Percentiles rank a stretch among this genome's conserved stretches.
Conservation (phyloP, 495 filamentous ascomycete genomes). For the Chaetomium cochliodes region DNA sequence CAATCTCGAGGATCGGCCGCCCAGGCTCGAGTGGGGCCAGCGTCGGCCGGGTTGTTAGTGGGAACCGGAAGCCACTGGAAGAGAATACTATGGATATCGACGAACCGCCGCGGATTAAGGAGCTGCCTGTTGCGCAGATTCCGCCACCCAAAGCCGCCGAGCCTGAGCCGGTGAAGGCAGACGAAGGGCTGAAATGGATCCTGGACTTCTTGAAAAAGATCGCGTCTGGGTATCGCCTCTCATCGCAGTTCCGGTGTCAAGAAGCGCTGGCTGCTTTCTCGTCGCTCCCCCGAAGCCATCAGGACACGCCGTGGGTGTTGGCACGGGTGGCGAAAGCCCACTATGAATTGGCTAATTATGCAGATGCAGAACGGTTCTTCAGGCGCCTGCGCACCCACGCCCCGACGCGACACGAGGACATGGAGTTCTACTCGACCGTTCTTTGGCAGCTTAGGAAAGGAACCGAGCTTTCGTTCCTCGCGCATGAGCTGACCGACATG, state of each 20-base stretch:
- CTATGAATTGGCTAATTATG: constrained; percentile 83
- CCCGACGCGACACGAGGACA: constrained; percentile 80
- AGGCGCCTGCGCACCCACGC: constrained; percentile 68
- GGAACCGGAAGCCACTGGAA: constrained; percentile 69
- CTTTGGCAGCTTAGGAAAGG: constrained; percentile 95
- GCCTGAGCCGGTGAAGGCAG: constrained; percentile 54
- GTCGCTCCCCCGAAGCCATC: constrained; percentile 67
- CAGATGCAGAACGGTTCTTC: constrained; percentile 83
- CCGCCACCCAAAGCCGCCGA: constrained; percentile 47
- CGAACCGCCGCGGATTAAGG: constrained; percentile 54
- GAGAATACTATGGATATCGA: constrained; percentile 65
- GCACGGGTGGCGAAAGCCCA: constrained; percentile 84
- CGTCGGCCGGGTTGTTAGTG: constrained; percentile 82
- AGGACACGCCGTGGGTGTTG: constrained; percentile 93
- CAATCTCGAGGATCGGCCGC: constrained; percentile 51
- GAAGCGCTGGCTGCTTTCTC: constrained; percentile 72
- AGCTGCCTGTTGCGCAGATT: constrained; percentile 34
- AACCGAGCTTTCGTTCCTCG: constrained; percentile 83
- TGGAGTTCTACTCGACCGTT: constrained; percentile 97
- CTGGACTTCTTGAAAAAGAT: constrained; percentile 81
- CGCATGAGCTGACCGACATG: constrained; percentile 81
- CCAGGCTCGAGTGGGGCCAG: constrained; percentile 58
- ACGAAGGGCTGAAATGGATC: constrained; percentile 73
- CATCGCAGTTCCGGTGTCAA: constrained; percentile 73
- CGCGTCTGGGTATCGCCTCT: constrained; percentile 71